Percentiles rank a stretch among this genome's conserved stretches.
Evolutionary conservation across 1,139 yeast species (phyloP).

Genomic region (Candida labiduridarum): DNA sequence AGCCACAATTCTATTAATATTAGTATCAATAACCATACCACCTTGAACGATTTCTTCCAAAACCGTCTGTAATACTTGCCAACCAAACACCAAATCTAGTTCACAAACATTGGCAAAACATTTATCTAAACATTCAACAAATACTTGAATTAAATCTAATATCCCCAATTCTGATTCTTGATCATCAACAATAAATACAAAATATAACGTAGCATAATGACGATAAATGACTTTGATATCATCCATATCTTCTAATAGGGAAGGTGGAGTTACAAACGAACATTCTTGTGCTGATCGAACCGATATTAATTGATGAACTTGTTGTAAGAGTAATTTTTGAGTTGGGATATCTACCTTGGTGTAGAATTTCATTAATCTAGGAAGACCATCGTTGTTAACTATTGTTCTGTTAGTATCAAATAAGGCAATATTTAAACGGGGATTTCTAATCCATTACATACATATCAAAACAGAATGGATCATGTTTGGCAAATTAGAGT

Average conservation of each 20-base stretch:
- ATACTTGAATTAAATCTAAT: conserved; percentile 90
- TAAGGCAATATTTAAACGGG: background rate
- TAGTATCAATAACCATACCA: conserved; percentile 98
- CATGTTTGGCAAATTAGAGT: conserved; percentile 41
- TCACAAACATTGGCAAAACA: conserved; percentile 96
- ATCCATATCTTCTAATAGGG: conserved; percentile 68
- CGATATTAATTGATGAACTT: conserved; percentile 70
- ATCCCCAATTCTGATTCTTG: conserved; percentile 96
- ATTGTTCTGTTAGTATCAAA: conserved; percentile 19
- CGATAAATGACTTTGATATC: conserved; percentile 90
- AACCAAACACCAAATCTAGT: conserved; percentile 91
- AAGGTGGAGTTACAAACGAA: conserved; percentile 80
- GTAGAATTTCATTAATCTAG: conserved; percentile 88
- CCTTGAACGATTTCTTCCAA: conserved; percentile 94
- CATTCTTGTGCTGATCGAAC: conserved; percentile 74
- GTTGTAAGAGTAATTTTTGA: conserved; percentile 71
- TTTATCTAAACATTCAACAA: conserved; percentile 90
- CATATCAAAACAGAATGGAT: conserved; percentile 89
- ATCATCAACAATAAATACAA: conserved; percentile 93
- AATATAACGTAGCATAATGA: conserved; percentile 91
- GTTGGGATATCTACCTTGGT: conserved; percentile 84
- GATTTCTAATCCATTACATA: conserved; percentile 39
- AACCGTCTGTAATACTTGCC: conserved; percentile 95
- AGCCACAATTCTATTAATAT: conserved; percentile 77
- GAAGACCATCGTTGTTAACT: conserved; percentile 90